Evolutionary conservation across 352 stramenopile genomes (phyloP), one percentile per base, ranked within the genome.

Genomic region (Pythium rishiriense): DNA sequence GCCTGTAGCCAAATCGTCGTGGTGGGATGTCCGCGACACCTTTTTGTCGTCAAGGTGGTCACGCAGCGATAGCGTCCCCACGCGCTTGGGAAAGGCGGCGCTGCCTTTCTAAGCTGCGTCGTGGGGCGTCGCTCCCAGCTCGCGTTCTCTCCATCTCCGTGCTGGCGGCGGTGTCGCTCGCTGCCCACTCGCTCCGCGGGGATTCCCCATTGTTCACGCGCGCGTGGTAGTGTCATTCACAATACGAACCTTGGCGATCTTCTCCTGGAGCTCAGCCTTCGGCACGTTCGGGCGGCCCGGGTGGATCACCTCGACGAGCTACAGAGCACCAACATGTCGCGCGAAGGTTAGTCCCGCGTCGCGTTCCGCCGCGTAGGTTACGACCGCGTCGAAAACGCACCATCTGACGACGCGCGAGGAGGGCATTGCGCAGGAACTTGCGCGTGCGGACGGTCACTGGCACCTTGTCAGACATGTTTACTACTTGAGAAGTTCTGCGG

Each of bases 391-490:
- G 19, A 4, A 7, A 45, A 60, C 74, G 75, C 93, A 98, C 88
- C 83, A 99, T 98, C 93, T 99, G 97, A 76, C 96, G 97, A 76
- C 97, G 86, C 66, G 93, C 83, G 63, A 99, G 85, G 67, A 99
- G 94, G 55, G 93, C 90, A 90, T 99, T 99, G 75, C 93, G 86
- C 71, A 99, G 94, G 85, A 99, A 99, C 90, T 99, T 99, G 79
- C 97, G 94, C 72, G 97, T 99, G 81, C 98, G 97, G 70, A 99
- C 96, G 64, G 97, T 98, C 74, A 99, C 97, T 73, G 94, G 88
- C 75, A 86, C 79, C 79, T 96, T 94, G 74, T 95, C 88, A 88
- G 88, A 81, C 90, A 97, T 97, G 74, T 81, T 94, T 88, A 82
- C 81, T 75, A 75, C 84, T 81, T 66, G 70, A 74, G 76, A 83